A percentile compares a stretch with the other conserved stretches of the same genome.
phyloP scores from a whole-genome alignment of 306 rosid species.

The Quercus rubra region DNA sequence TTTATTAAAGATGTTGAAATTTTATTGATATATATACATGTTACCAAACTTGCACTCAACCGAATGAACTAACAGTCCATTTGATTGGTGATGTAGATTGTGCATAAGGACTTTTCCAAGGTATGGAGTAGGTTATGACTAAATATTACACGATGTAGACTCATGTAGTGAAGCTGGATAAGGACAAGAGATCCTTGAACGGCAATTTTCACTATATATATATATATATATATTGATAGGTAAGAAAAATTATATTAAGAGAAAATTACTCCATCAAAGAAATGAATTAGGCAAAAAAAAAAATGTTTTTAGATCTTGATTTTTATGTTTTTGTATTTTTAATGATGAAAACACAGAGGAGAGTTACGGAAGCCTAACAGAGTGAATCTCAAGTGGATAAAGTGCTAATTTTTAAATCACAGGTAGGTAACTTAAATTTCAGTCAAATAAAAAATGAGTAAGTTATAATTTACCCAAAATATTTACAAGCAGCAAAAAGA shows the following conservation, averaged over 20 bases:
- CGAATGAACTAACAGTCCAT: neutral
- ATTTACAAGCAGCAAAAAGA: no score
- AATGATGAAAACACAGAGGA: no score
- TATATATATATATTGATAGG: no score
- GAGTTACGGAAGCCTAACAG: no score
- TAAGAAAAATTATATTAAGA: neutral
- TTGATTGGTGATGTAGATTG: neutral
- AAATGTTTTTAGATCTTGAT: no score
- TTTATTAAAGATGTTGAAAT: neutral
- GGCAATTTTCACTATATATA: neutral
- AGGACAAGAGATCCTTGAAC: neutral
- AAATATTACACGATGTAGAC: neutral
- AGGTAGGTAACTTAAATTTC: rapidly evolving
- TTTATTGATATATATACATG: neutral
- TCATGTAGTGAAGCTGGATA: neutral
- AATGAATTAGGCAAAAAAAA: no score
- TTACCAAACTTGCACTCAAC: no score
- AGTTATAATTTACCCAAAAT: no score
- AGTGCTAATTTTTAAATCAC: no score
- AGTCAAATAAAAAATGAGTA: rapidly evolving
- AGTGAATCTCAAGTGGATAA: rapidly evolving
- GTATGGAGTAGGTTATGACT: neutral
- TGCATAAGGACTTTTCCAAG: neutral
- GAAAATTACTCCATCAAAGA: neutral
- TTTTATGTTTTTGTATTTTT: no score